phyloP scores from a whole-genome alignment of 179 eudicot species.

The Silene coronaria region DNA sequence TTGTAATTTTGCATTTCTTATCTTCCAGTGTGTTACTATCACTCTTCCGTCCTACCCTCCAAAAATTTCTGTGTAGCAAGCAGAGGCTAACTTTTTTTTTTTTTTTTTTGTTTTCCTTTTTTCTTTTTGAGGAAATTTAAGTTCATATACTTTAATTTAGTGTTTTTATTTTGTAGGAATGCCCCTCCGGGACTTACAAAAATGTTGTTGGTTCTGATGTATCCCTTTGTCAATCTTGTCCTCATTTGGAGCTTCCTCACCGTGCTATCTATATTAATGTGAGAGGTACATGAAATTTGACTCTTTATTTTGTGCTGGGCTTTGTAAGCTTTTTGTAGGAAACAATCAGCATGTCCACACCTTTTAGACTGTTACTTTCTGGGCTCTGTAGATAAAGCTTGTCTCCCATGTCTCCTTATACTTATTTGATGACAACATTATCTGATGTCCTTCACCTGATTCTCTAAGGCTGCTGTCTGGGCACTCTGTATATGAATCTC shows the following conservation, averaged over 20 bases:
- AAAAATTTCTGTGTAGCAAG: neutral
- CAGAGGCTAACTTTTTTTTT: neutral
- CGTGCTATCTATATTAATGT: conserved; percentile 64
- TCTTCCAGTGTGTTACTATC: neutral
- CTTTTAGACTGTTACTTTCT: neutral
- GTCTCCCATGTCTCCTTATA: neutral
- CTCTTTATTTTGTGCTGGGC: neutral
- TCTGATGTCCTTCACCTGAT: neutral
- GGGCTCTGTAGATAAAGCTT: neutral
- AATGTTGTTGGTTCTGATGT: conserved; percentile 67
- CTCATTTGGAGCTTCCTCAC: conserved; percentile 61
- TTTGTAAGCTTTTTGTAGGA: neutral
- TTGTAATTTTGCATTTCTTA: neutral
- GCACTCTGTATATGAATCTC: neutral
- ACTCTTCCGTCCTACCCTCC: neutral
- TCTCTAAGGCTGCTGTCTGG: neutral
- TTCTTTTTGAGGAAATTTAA: conserved; percentile 31
- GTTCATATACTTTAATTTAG: neutral
- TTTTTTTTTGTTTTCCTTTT: neutral
- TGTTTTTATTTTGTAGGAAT: conserved; percentile 52
- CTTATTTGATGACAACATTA: conserved; percentile 13
- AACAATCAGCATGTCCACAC: neutral
- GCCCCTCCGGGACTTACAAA: conserved; percentile 93
- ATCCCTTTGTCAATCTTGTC: conserved; percentile 70
- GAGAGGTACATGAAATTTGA: conserved; percentile 53